Percentiles rank a stretch among this genome's conserved stretches.
Conservation (phyloP, 345 rosid genomes). For the Triadica sebifera region DNA sequence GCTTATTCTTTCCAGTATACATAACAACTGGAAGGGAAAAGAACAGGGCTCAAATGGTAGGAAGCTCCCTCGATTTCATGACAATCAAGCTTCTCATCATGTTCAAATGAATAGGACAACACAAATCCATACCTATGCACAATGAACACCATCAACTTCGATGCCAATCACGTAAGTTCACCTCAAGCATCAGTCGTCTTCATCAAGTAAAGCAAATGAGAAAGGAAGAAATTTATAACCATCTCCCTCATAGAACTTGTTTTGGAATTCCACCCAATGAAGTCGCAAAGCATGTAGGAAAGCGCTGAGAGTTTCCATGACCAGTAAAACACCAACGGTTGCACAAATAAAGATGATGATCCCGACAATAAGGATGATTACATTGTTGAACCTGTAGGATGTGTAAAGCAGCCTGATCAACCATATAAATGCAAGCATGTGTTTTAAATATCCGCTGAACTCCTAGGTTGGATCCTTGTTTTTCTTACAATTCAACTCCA, state of each 20-base stretch:
- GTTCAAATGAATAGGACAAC: constrained; percentile 36
- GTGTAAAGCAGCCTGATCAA: constrained; percentile 8
- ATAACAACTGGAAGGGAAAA: constrained; percentile 28
- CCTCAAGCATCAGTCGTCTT: constrained; percentile 51
- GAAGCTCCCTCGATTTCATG: constrained; percentile 14
- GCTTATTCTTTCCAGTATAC: constrained; percentile 33
- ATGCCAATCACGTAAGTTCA: neutral
- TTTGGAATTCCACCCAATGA: constrained; percentile 97
- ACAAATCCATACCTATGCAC: constrained; percentile 28
- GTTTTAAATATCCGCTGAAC: neutral
- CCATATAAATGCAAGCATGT: neutral
- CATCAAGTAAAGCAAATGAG: constrained; percentile 53
- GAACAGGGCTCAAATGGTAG: constrained; percentile 12
- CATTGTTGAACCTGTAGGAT: constrained; percentile 66
- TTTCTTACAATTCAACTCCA: too few relatives aligned
- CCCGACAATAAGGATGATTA: constrained; percentile 62
- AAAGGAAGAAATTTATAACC: constrained; percentile 88
- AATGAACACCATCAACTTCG: neutral
- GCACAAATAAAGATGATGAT: constrained; percentile 68
- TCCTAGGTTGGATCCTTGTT: too few relatives aligned
- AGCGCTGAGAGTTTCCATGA: constrained; percentile 97
- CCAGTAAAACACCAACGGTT: constrained; percentile 86
- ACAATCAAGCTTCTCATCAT: constrained; percentile 10
- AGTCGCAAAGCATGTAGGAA: constrained; percentile 94
- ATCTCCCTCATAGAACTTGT: constrained; percentile 96